phyloP scores from a whole-genome alignment of 1,284 basidiomycete genomes.

The Marasmius oreades region DNA sequence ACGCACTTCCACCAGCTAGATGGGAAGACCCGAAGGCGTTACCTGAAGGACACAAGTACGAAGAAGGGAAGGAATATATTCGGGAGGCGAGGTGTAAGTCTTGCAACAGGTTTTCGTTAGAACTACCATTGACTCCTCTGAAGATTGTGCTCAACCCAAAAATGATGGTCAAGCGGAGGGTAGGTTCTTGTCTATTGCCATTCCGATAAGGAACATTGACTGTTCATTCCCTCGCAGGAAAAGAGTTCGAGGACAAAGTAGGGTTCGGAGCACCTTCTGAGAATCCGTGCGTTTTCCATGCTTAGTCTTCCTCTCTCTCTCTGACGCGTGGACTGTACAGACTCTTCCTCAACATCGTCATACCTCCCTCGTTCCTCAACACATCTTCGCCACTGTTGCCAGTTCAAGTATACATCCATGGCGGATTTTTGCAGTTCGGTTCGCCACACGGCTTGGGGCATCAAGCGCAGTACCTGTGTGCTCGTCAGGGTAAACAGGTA shows the following conservation, averaged over 20 bases:
- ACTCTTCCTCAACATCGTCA: conserved; percentile 67
- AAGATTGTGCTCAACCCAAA: conserved; percentile 57
- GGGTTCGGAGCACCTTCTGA: conserved; percentile 67
- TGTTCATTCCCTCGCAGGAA: conserved; percentile 26
- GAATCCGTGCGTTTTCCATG: conserved; percentile 45
- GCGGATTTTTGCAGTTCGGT: conserved; percentile 81
- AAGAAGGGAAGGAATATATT: conserved; percentile 52
- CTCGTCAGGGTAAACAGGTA: conserved; percentile 48
- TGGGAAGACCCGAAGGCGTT: conserved; percentile 63
- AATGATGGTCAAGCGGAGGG: conserved; percentile 64
- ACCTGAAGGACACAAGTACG: conserved; percentile 50
- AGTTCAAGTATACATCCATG: conserved; percentile 74
- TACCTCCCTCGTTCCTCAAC: conserved; percentile 53
- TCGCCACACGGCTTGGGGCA: conserved; percentile 54
- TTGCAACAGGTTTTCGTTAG: not conserved
- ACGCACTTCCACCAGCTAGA: conserved; percentile 57
- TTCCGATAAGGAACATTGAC: not conserved
- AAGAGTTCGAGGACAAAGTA: conserved; percentile 50
- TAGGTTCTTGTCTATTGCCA: conserved; percentile 3
- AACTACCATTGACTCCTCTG: not conserved
- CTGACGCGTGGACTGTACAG: conserved; percentile 26
- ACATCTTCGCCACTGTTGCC: conserved; percentile 42
- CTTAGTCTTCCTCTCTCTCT: not conserved
- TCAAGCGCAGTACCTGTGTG: conserved; percentile 67
- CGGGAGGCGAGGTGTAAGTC: conserved; percentile 54